Percentiles rank a stretch among this genome's conserved stretches.
phyloP scores from a whole-genome alignment of 768 basidiomycete species.

The Lactarius trivialis region DNA sequence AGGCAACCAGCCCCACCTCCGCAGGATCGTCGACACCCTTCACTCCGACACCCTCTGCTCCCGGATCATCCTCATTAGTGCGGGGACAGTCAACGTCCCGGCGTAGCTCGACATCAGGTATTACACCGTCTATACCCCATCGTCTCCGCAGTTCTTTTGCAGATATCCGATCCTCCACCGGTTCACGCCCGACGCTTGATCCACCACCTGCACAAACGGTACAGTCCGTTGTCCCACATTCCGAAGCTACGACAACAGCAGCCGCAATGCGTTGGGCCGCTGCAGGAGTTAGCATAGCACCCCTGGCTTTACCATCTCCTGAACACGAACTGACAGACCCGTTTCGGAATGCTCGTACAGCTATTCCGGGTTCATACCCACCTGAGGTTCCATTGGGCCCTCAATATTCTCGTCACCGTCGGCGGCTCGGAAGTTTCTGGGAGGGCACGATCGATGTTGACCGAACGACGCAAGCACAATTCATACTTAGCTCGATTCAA shows the following conservation, averaged over 20 bases:
- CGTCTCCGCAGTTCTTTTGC: conserved; percentile 43
- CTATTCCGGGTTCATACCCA: conserved; percentile 58
- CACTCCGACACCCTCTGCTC: background rate
- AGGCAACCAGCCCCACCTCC: conserved; percentile 13
- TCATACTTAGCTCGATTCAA: conserved; percentile 27
- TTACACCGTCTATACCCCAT: conserved; percentile 28
- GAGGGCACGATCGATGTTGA: conserved; percentile 65
- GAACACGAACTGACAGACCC: conserved; percentile 91
- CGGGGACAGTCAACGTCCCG: conserved; percentile 10
- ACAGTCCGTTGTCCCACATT: conserved; percentile 28
- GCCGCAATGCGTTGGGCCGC: conserved; percentile 87
- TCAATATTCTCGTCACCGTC: conserved; percentile 47
- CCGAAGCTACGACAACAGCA: conserved; percentile 59
- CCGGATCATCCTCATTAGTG: conserved; percentile 4
- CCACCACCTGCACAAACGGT: background rate
- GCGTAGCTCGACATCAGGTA: conserved; percentile 19
- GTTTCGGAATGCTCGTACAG: conserved; percentile 65
- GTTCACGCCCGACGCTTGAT: conserved; percentile 25
- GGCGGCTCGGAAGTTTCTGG: conserved; percentile 67
- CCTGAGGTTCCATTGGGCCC: conserved; percentile 32
- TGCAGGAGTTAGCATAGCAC: conserved; percentile 74
- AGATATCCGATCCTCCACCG: conserved; percentile 35
- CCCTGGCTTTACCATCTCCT: conserved; percentile 81
- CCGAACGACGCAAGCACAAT: conserved; percentile 23
- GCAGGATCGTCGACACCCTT: background rate